A percentile compares a stretch with the other conserved stretches of the same genome.
Evolutionary conservation across 1,284 basidiomycete species (phyloP).

Genomic region (Heterobasidion irregulare): DNA sequence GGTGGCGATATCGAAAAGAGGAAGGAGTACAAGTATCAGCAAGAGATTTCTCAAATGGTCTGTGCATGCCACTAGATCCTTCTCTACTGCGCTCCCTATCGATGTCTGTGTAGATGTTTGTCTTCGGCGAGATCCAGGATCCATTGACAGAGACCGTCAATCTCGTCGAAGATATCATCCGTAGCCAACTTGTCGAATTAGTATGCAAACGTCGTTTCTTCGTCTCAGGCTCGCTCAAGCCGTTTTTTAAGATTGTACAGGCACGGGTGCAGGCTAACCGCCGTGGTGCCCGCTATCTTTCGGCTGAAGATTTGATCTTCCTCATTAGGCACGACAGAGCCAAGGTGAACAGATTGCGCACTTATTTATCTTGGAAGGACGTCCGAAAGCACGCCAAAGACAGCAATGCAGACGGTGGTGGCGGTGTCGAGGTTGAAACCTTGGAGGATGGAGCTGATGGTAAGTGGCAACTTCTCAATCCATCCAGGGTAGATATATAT

Average conservation of each 20-base stretch:
- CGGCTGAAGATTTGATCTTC: constrained; percentile 94
- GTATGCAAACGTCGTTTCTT: constrained; percentile 34
- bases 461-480: constrained; percentile 18
- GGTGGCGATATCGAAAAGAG: constrained; percentile 8
- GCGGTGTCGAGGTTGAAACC: constrained; percentile 72
- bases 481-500: not conserved
- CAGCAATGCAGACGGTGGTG: constrained; percentile 69
- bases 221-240: not conserved
- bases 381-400: constrained; percentile 95
- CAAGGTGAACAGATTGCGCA: constrained; percentile 89
- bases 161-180: constrained; percentile 93
- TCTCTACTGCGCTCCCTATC: not conserved
- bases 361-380: constrained; percentile 98
- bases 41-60: constrained; percentile 82
- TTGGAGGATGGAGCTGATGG: constrained; percentile 74
- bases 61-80: not conserved
- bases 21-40: constrained; percentile 62
- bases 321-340: constrained; percentile 92
- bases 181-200: constrained; percentile 88
- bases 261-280: constrained; percentile 79
- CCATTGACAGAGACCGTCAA: constrained; percentile 84
- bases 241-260: constrained; percentile 68
- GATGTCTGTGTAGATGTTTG: constrained; percentile 69
- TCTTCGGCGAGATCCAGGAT: constrained; percentile 93
- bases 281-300: constrained; percentile 78